Percentiles rank a stretch among this genome's conserved stretches.
Evolutionary conservation across 352 stramenopile genomes (phyloP).

Genomic region (Globisporangium heterothallicum): DNA sequence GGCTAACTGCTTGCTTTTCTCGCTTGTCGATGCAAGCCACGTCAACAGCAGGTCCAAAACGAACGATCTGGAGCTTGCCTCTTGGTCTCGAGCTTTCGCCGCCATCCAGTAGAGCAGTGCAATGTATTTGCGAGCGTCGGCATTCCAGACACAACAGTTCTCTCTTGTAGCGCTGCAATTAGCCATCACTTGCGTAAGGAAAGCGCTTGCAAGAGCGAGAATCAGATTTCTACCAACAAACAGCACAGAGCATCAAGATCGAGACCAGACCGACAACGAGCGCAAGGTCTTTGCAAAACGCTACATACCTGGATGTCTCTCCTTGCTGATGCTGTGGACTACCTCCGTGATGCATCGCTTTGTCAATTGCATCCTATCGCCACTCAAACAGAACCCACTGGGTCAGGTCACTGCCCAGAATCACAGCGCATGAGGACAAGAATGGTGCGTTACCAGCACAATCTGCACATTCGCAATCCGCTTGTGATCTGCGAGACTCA

Average conservation of each 20-base stretch:
- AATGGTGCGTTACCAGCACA: slow-evolving; percentile 21
- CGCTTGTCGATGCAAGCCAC: slow-evolving; percentile 18
- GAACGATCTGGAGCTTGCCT: background rate
- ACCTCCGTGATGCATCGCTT: background rate
- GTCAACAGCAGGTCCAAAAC: slow-evolving; percentile 33
- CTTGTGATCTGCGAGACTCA: slow-evolving; percentile 55
- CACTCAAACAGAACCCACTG: background rate
- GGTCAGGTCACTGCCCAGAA: background rate
- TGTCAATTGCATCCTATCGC: background rate
- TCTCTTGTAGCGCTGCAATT: slow-evolving; percentile 35
- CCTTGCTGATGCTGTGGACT: background rate
- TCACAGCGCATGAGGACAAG: background rate
- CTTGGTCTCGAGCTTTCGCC: background rate
- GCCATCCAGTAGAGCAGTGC: slow-evolving; percentile 54
- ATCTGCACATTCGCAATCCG: slow-evolving; percentile 44
- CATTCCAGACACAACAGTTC: slow-evolving; percentile 55
- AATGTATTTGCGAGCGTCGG: slow-evolving; percentile 40
- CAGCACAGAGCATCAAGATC: background rate
- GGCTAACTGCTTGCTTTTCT: slow-evolving; percentile 52
- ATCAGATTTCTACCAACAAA: slow-evolving; percentile 35
- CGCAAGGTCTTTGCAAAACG: no score
- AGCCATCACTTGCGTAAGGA: slow-evolving; percentile 36
- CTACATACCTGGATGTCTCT: background rate
- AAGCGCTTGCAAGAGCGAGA: slow-evolving; percentile 24
- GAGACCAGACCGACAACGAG: background rate